A percentile compares a stretch with the other conserved stretches of the same genome.
These are phyloP conservation scores for Ulmus americana DNA, from an alignment of 331 rosid species.

Conservation along the genomic window DNA sequence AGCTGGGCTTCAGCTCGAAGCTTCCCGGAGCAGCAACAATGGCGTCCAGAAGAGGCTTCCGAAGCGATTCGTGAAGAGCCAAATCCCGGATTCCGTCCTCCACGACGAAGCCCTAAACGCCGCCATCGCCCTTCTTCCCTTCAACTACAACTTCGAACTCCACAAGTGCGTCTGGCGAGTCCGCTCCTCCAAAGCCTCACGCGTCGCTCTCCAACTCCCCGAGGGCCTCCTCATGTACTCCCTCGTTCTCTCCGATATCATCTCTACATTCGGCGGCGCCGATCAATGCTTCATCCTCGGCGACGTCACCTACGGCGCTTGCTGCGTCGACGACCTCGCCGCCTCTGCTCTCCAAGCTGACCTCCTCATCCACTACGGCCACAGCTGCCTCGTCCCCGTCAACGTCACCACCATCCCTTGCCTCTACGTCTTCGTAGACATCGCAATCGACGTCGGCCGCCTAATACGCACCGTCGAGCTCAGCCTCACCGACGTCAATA, in stretches of 20 bases:
- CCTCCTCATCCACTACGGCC: constrained; percentile 79
- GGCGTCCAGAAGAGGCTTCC: constrained; percentile 27
- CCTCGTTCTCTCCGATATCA: constrained; percentile 70
- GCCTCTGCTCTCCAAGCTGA: constrained; percentile 72
- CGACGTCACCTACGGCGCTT: constrained; percentile 87
- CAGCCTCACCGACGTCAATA: constrained; percentile 30
- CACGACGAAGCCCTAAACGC: constrained; percentile 67
- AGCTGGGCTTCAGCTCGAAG: not conserved
- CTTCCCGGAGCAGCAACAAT: no score
- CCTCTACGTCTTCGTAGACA: constrained; percentile 83
- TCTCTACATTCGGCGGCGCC: constrained; percentile 65
- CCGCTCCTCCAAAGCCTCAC: constrained; percentile 54
- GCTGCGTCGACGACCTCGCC: constrained; percentile 79
- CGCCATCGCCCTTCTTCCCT: constrained; percentile 67
- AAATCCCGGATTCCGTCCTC: constrained; percentile 73
- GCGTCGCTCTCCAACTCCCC: constrained; percentile 79
- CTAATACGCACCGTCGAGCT: constrained; percentile 50
- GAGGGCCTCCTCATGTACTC: constrained; percentile 98
- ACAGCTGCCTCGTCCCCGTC: constrained; percentile 90
- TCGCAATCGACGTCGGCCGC: constrained; percentile 52
- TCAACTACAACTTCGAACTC: constrained; percentile 82
- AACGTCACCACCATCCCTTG: constrained; percentile 71
- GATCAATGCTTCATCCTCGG: constrained; percentile 65
- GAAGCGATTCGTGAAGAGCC: constrained; percentile 73
- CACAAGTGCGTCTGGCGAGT: constrained; percentile 90